Evolutionary conservation across 2,329 filamentous ascomycete genomes (phyloP).

Genomic region (Arthroderma sp.): DNA sequence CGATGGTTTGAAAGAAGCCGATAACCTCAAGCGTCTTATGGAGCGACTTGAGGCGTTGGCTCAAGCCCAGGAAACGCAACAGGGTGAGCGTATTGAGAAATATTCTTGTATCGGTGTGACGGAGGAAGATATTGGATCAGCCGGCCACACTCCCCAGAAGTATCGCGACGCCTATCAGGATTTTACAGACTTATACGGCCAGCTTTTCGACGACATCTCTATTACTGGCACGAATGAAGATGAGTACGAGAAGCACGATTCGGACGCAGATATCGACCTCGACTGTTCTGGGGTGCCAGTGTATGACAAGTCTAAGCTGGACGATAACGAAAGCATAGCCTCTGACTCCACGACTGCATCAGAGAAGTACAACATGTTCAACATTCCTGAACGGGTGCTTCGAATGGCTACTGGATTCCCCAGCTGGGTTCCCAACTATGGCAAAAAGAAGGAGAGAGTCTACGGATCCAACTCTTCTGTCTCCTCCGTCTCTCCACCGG

Average conservation of each 20-base stretch:
- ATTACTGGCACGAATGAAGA: background rate
- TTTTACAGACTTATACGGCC: background rate
- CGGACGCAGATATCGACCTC: background rate
- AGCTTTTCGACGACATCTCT: background rate
- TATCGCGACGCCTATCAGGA: slow-evolving; percentile 2
- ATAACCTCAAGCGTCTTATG: background rate
- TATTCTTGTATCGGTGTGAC: background rate
- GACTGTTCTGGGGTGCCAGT: background rate
- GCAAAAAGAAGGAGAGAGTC: background rate
- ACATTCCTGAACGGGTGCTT: background rate
- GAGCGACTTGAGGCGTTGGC: background rate
- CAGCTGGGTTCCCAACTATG: background rate
- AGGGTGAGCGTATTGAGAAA: background rate
- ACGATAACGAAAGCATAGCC: background rate
- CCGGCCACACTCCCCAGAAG: background rate
- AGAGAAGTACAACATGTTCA: slow-evolving; percentile 1
- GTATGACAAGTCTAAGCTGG: background rate
- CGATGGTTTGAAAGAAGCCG: background rate
- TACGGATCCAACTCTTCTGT: background rate
- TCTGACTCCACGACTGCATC: background rate
- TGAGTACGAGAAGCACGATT: background rate
- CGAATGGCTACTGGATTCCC: background rate
- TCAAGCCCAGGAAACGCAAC: background rate
- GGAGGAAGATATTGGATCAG: background rate
- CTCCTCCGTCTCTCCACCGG: background rate